phyloP scores from a whole-genome alignment of 805 yeast species.

The Sugiyamaella mastotermitis region DNA sequence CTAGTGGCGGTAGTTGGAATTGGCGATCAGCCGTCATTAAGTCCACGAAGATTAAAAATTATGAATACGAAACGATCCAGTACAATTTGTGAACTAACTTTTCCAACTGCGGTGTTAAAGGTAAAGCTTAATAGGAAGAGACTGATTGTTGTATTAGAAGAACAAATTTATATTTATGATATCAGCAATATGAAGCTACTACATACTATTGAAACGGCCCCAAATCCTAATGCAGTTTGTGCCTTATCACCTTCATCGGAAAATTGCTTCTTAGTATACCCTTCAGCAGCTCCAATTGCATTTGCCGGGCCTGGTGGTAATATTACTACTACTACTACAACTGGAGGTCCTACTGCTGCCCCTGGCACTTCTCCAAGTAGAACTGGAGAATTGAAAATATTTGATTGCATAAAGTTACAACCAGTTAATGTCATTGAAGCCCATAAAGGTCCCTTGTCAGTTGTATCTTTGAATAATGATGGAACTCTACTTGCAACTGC shows the following conservation, averaged over 20 bases:
- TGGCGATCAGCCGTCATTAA: constrained; percentile 56
- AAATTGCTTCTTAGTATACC: constrained; percentile 48
- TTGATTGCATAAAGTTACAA: constrained; percentile 65
- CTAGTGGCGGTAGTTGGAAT: constrained; percentile 77
- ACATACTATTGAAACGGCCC: constrained; percentile 56
- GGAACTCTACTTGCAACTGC: constrained; percentile 85
- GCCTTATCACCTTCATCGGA: constrained; percentile 37
- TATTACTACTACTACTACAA: constrained; percentile 2
- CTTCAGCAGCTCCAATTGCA: constrained; percentile 38
- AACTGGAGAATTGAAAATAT: constrained; percentile 67
- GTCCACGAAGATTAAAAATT: constrained; percentile 76
- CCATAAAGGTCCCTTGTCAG: constrained; percentile 71
- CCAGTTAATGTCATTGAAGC: constrained; percentile 82
- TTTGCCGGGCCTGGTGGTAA: constrained; percentile 2
- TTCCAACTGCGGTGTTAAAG: constrained; percentile 67
- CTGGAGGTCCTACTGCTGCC: constrained; percentile 10
- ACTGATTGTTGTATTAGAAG: constrained; percentile 67
- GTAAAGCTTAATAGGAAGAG: constrained; percentile 79
- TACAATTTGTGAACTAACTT: constrained; percentile 80
- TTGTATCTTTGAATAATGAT: constrained; percentile 61
- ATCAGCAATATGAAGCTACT: constrained; percentile 81
- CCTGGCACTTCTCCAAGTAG: constrained; percentile 20
- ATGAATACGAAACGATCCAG: constrained; percentile 74
- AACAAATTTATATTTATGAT: constrained; percentile 84
- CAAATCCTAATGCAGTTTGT: constrained; percentile 38